Conservation (phyloP, 2,329 filamentous ascomycete genomes). For the Coccinonectria pachysandricola region DNA sequence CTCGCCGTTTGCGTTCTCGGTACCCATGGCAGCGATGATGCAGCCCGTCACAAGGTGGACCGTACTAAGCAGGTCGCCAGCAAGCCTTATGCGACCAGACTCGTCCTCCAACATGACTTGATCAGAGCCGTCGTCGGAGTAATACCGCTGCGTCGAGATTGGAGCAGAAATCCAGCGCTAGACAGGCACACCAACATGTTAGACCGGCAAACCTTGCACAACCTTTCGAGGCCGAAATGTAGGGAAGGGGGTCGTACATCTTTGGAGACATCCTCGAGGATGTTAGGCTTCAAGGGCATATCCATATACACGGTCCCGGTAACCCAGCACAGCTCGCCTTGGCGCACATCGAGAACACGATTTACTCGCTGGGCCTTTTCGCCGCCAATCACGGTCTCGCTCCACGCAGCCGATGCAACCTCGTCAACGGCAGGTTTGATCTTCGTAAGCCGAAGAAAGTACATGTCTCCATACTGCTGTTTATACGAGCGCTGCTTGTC, state of each 20-base stretch:
- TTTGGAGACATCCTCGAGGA: slow-evolving; percentile 88
- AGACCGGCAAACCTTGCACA: not conserved
- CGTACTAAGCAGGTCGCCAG: slow-evolving; percentile 57
- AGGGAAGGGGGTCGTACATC: slow-evolving; percentile 50
- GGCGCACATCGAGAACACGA: slow-evolving; percentile 85
- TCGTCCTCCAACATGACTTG: slow-evolving; percentile 91
- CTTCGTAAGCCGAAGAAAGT: slow-evolving; percentile 81
- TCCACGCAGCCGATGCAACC: slow-evolving; percentile 67
- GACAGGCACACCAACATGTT: slow-evolving; percentile 1
- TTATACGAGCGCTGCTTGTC: slow-evolving; percentile 66
- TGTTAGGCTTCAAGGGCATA: slow-evolving; percentile 90
- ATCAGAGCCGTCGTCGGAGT: slow-evolving; percentile 46
- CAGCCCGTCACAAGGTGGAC: slow-evolving; percentile 81
- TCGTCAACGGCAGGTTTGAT: slow-evolving; percentile 76
- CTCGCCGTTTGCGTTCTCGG: slow-evolving; percentile 83
- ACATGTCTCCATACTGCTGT: slow-evolving; percentile 96
- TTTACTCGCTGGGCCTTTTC: slow-evolving; percentile 70
- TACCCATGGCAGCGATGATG: slow-evolving; percentile 89
- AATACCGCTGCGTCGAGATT: slow-evolving; percentile 66
- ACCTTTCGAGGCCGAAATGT: not conserved
- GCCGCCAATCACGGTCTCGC: slow-evolving; percentile 64
- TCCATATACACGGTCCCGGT: slow-evolving; percentile 94
- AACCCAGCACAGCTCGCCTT: slow-evolving; percentile 94
- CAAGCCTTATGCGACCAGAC: slow-evolving; percentile 74
- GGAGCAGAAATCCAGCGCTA: slow-evolving; percentile 86